Evolutionary conservation across 345 rosid genomes (phyloP), one percentile per base, ranked within the genome.

Genomic region (Clausena lansium): DNA sequence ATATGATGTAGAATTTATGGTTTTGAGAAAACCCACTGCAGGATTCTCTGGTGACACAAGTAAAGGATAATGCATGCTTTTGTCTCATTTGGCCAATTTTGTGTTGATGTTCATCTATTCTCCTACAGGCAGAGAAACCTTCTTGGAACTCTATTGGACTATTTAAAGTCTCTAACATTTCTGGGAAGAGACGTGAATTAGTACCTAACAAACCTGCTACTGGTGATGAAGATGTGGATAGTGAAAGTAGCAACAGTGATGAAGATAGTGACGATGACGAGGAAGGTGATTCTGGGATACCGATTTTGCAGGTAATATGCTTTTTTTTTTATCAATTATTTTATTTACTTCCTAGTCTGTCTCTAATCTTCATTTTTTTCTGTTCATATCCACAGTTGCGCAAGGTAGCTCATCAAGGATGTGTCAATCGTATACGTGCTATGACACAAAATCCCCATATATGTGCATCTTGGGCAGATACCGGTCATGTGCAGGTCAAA

Each of bases 401-500:
- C 24, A 93, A 88, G 85, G 89, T 93, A 68, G 87, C 97, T 76
- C 99, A 91, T 80, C 89, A 90, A 77, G 98, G 99, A 64, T 90
- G 88, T 83, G 87, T 97, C 69, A 94, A 97, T 84, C 98, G 98
- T 54, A 89, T 97, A 6, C 94, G 97, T 75, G 89, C 98, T 62
- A 94, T 94, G 99, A 67, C 89, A 36, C 98, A 97, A 80, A 91
- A 83, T 73, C 91, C 99, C 73, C 95, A 97, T 73, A 91, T 97
- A 57, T 92, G 96, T 74, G 98, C 95, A 71, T 89, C 99, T 79
- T 94, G 98, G 99, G 93, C 92, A 27, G 99, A 94, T 80, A 86
- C 94, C 39, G 92, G 97, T 73, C 93, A 89, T 80, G 97, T 97
- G 76, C 98, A 93, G 93, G 98, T 97, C 61, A 78, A 85, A 77